Base-by-base conservation (phyloP, 176 grass and related monocot genomes). In the Miscanthus lutarioriparius region DNA sequence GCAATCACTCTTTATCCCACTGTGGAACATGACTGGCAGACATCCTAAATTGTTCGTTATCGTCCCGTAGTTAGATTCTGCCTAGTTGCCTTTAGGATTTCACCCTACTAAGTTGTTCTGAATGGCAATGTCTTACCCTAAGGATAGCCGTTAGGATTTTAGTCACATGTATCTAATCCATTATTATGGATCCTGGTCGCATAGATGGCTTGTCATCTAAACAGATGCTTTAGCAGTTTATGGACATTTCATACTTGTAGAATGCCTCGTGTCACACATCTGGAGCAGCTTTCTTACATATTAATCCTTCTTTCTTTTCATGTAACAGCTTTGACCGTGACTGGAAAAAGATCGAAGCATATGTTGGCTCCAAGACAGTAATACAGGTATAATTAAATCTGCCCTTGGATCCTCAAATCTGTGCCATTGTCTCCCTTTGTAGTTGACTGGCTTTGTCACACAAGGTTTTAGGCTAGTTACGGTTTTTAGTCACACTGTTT, bases 261-360 rank as follows among this genome's bases (percentile, higher is more conserved):
- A 64, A 4, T 43, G 36, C n/a, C 48, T 36, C 36, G 2, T 62
- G 9, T 37, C 0, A 0, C 28, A 22, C n/a, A 22, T 40, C n/a
- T 63, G 38, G 33, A 64, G 67, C 33, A 8, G 6, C 17, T 43
- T 48, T 28, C 10, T 56, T 51, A 28, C 22, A 27, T 82, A 58
- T 30, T n/a, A 28, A 8, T 25, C 5, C 54, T 63, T 25, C 4
- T 51, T 76, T 75, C 7, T 83, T 80, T 67, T 65, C 11, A 20
- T 3, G 0, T 85, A 33, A 75, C 86, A 95, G 93, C 80, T 95
- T 95, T 16, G 93, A 88, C 85, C 93, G 91, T 22, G 91, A 95
- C 72, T 93, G 93, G 93, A 95, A 88, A 83, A 95, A 91, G 69
- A 95, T 93, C 4, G 91, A 91, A 69, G 64, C 93, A 8, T 87